Base-by-base conservation (phyloP, 1,284 basidiomycete species). In the Fomitopsis schrenkii region DNA sequence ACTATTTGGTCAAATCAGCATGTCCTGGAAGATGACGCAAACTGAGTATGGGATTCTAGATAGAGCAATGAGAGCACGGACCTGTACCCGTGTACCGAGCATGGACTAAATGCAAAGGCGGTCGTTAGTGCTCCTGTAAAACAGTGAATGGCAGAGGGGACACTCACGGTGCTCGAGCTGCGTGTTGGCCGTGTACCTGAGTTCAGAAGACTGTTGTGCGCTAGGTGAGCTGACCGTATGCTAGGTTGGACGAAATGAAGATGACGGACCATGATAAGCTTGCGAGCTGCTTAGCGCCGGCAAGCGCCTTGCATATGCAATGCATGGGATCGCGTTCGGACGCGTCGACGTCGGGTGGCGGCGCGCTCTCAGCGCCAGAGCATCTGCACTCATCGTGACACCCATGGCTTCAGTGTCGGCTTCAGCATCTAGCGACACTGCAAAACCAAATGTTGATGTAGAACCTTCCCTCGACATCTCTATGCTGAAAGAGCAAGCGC, bases 1-100 rank as follows among this genome's bases (percentile, higher is more conserved):
- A 96, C 95, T 91, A 95, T 80, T 97, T 97, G 10, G 94, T 93
- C 72, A 95, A 80, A 75, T 98, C 95, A 40, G 95, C 94, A 77
- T 98, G 94, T 58, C 95, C 95, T 87, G 9, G 8, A 56, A 15
- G 15, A n/a, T 7, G 17, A 1, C 35, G n/a, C 33, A 38, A 30
- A 6, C 10, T 54, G 10, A 54, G 52, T 36, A 22, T 38, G 52
- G 15, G 10, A 36, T 14, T 3, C 19, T n/a, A 58, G 40, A 57
- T 41, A 42, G 19, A 14, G 61, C 14, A 48, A 42, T 44, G 3
- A 30, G 12, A 30, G 6, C 35, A 78, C 84, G 64, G 66, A 91
- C 91, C 91, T 59, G 93, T 97, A 62, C 96, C 97, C 22, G 94
- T 96, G 75, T 99, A 98, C 61, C 96, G 87, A 68, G 96, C 93